A percentile compares a stretch with the other conserved stretches of the same genome.
phyloP scores from a whole-genome alignment of 768 basidiomycete species.

The Leccinum barrowsii region DNA sequence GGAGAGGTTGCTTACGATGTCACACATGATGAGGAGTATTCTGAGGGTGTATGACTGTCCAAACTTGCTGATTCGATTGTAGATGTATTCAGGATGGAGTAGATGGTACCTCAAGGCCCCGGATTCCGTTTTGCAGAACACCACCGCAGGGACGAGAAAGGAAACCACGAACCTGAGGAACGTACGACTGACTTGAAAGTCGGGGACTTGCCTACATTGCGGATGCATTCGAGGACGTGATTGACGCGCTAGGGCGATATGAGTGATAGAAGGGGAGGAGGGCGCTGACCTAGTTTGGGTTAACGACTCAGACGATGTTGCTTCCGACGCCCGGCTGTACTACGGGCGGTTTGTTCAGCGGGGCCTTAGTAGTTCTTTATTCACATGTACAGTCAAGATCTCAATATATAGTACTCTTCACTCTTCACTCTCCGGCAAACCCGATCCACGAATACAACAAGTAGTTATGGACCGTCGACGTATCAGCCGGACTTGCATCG shows the following conservation, averaged over 20 bases:
- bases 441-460: too few relatives aligned
- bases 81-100: constrained; percentile 96
- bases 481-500: too few relatives aligned
- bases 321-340: constrained; percentile 36
- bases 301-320: constrained; percentile 50
- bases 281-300: constrained; percentile 50
- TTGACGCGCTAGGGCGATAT: constrained; percentile 64
- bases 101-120: constrained; percentile 76
- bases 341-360: constrained; percentile 11
- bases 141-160: not conserved
- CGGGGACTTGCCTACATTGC: constrained; percentile 85
- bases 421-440: too few relatives aligned
- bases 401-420: too few relatives aligned
- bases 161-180: constrained; percentile 68
- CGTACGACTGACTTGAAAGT: constrained; percentile 94
- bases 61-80: constrained; percentile 83
- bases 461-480: too few relatives aligned
- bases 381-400: too few relatives aligned
- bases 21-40: constrained; percentile 85
- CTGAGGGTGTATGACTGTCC: constrained; percentile 78
- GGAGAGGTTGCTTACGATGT: constrained; percentile 62
- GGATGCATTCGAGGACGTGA: constrained; percentile 80
- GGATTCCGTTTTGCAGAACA: constrained; percentile 6
- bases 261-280: not conserved
- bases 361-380: too few relatives aligned